Percentiles rank a stretch among this genome's conserved stretches.
Evolutionary conservation across 2,329 filamentous ascomycete genomes (phyloP).

Genomic region (Fusarium marasasianum): DNA sequence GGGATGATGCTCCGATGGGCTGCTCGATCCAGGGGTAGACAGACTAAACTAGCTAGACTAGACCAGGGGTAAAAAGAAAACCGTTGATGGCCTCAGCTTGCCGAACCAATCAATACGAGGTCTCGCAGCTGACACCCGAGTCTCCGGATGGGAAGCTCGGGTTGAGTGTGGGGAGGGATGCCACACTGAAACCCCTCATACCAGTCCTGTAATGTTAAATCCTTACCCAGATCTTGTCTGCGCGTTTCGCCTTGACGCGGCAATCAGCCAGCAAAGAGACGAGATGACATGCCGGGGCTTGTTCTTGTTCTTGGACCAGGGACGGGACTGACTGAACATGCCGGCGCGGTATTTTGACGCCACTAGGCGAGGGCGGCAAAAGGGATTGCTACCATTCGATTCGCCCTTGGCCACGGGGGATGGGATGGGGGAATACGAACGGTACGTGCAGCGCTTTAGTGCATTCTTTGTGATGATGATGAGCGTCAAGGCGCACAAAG

Average conservation of each 20-base stretch:
- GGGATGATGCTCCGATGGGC: constrained; percentile 12
- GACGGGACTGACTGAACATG: background rate
- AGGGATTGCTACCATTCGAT: background rate
- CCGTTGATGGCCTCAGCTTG: constrained; percentile 18
- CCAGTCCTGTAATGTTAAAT: constrained; percentile 25
- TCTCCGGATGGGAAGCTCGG: constrained; percentile 4
- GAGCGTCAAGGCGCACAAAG: constrained; percentile 1
- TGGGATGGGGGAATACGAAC: background rate
- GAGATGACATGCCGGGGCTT: constrained; percentile 30
- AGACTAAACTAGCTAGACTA: background rate
- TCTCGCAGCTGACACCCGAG: constrained; percentile 9
- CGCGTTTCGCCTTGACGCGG: constrained; percentile 22
- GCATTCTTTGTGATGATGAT: background rate
- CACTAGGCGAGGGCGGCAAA: background rate
- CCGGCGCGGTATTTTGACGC: constrained; percentile 15
- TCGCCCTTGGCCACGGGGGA: background rate
- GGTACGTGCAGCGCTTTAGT: background rate
- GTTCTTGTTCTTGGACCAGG: background rate
- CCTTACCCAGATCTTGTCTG: constrained; percentile 10
- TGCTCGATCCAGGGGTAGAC: constrained; percentile 15
- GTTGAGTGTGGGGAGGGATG: constrained; percentile 25
- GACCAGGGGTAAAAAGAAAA: constrained; percentile 25
- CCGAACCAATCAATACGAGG: constrained; percentile 10
- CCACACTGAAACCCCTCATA: constrained; percentile 31
- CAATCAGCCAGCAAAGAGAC: constrained; percentile 17